A percentile compares a stretch with the other conserved stretches of the same genome.
These are phyloP conservation scores for Cornus kousa DNA, from an alignment of 148 eudicot genomes.

Conservation along the genomic window DNA sequence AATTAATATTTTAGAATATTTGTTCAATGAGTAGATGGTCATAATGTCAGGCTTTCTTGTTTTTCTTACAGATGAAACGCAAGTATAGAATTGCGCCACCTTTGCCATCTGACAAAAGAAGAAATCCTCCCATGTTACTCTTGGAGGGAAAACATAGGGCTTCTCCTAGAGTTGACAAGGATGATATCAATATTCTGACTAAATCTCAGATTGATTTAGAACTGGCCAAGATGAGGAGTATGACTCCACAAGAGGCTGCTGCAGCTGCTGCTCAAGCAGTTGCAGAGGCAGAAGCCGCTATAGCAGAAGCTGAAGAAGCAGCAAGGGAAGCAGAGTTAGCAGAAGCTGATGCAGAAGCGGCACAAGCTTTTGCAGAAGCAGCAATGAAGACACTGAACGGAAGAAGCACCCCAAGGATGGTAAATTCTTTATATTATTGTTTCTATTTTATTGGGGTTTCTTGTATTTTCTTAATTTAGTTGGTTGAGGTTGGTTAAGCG, in stretches of 20 bases:
- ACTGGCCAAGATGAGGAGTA: conserved; percentile 72
- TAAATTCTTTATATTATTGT: conserved; percentile 12
- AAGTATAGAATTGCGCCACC: conserved; percentile 53
- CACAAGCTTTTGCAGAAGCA: conserved; percentile 76
- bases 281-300: conserved; percentile 86
- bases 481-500: background rate
- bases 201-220: conserved; percentile 69
- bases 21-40: background rate
- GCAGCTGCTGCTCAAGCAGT: conserved; percentile 87
- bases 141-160: conserved; percentile 46
- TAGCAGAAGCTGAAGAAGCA: conserved; percentile 90
- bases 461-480: background rate
- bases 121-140: conserved; percentile 32
- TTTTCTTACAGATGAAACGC: conserved; percentile 56
- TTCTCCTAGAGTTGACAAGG: conserved; percentile 39
- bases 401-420: conserved; percentile 51
- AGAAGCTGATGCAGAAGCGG: conserved; percentile 82
- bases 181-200: conserved; percentile 32
- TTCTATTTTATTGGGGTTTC: background rate
- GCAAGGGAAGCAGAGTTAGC: conserved; percentile 89
- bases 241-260: conserved; percentile 84
- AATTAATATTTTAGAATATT: too few relatives aligned
- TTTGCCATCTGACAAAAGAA: conserved; percentile 41
- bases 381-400: conserved; percentile 68
- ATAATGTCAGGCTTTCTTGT: background rate